These are phyloP conservation scores for Escovopsis weberi DNA, from an alignment of 2,329 filamentous ascomycete genomes.

Conservation along the genomic window DNA sequence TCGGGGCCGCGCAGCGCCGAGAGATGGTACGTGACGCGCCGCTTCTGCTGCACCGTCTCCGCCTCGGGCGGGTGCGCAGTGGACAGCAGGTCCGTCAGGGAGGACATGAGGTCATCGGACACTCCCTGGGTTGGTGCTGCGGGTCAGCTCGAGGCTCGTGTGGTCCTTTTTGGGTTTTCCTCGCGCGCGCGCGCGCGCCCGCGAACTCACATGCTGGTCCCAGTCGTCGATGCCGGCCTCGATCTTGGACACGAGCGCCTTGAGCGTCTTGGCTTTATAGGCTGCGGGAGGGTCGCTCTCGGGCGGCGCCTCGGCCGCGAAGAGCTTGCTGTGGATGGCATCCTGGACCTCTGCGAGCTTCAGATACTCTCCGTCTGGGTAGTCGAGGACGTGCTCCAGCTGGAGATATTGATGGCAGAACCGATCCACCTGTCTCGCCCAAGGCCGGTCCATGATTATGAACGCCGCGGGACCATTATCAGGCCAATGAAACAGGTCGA, in stretches of 20 bases:
- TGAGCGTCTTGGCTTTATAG: slow-evolving; percentile 61
- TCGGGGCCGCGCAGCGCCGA: slow-evolving; percentile 16
- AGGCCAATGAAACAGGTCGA: neutral
- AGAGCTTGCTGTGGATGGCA: slow-evolving; percentile 50
- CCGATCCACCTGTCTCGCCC: slow-evolving; percentile 22
- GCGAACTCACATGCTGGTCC: slow-evolving; percentile 65
- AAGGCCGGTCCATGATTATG: slow-evolving; percentile 4
- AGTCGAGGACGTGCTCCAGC: slow-evolving; percentile 48
- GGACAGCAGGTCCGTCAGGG: slow-evolving; percentile 50
- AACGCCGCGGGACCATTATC: neutral
- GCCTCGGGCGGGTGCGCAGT: slow-evolving; percentile 49
- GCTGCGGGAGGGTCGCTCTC: slow-evolving; percentile 45
- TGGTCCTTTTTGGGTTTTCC: neutral
- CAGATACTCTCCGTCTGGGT: slow-evolving; percentile 45
- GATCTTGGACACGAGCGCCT: slow-evolving; percentile 53
- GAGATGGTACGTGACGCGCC: slow-evolving; percentile 57
- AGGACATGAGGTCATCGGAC: slow-evolving; percentile 62
- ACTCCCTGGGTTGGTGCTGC: slow-evolving; percentile 48
- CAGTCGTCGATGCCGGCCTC: slow-evolving; percentile 66
- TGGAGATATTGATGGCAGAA: slow-evolving; percentile 71
- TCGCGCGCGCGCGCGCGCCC: neutral
- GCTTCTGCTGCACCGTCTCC: slow-evolving; percentile 53
- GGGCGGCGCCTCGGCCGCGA: slow-evolving; percentile 39
- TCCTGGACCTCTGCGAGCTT: slow-evolving; percentile 48
- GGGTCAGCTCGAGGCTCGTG: too few species aligned